Evolutionary conservation across 2,329 filamentous ascomycete genomes (phyloP), one percentile per base, ranked within the genome.

Genomic region (Colletotrichum orbiculare): DNA sequence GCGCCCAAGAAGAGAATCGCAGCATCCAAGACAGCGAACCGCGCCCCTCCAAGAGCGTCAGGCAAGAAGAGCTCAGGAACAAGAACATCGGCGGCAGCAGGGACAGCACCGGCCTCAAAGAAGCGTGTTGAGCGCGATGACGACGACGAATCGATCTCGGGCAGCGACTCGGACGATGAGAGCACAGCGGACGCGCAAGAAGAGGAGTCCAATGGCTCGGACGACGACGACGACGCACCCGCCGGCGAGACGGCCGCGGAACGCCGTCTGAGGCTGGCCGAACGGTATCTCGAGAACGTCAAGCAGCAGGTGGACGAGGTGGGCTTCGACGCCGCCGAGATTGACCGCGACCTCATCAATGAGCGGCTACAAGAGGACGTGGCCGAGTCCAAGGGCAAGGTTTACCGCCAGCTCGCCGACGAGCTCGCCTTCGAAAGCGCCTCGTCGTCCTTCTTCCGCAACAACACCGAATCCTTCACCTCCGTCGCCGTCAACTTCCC

Each of bases 261-360:
- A 75, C 90, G 93, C 77, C 87, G 96, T 71, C 80, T 97, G 73
- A 89, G 93, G 69, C 85, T 99, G 35, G 96, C 96, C 37, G 93
- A 98, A 80, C 89, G 92, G 72, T 98, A 99, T 76, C 86, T 99
- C 59, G 91, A 97, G 59, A 97, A 97, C 75, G 89, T 97, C 67
- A 89, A 91, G 72, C 87, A 91, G 72, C 91, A 97, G 70, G 89
- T 93, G 63, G 91, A 96, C 71, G 91, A 93, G 69, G 86, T 85
- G 57, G 96, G 94, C 43, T 99, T 98, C 74, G 94, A 99, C 78
- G 96, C 96, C 8, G 94, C 91, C 71, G 93, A 98, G 57, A 92
- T 99, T 64, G 96, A 98, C 79, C 86, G 91, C 64, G 96, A 99
- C 74, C 81, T 97, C 71, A 94, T 99, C 72, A 94, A 95, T 46